Evolutionary conservation across 2,329 filamentous ascomycete genomes (phyloP), one percentile per base, ranked within the genome.

Genomic region (Diaporthe capsici): DNA sequence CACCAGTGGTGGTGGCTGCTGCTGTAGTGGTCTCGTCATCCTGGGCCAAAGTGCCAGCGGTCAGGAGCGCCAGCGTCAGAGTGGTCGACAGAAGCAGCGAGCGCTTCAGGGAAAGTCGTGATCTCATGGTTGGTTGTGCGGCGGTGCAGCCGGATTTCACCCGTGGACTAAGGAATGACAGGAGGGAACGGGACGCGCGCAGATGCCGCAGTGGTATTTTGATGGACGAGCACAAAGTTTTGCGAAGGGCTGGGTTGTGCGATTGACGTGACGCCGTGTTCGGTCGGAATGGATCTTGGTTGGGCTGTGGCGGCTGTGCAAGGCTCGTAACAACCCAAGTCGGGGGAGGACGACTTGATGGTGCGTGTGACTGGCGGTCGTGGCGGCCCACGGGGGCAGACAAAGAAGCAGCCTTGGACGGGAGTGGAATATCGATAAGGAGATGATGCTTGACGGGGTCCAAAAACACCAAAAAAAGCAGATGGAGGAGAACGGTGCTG

Each of bases 51-150:
- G 76, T 80, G n/a, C 74, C 75, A 25, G 77, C 75, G 13, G 81
- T 77, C 68, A 82, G 76, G 42, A 83, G 68, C 1, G 80, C 76
- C 31, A 82, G 72, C 31, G 79, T 79, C 34, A 80, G 72, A 53
- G 83, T 74, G 37, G 80, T 73, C 2, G 82, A 79, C 25, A 82
- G 76, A 73, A 84, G 79, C 76, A 84, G 80, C 77, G 80, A 80
- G 55, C 82, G 82, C 82, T 80, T 82, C 80, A 82, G 74, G 58
- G 81, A 82, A 55, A 80, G 72, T 57, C 78, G 79, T 77, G 82
- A 77, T 53, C 78, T 76, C 83, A 84, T 84, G 47, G 47, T 76
- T 78, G 78, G 31, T 17, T 47, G 28, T 20, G 25, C 47, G 20
- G 42, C 28, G 10, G 51, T 22, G 61, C 28, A 42, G 67, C 49